Evolutionary conservation across 129 eudicot genomes (phyloP).

Genomic region (Lactuca sativa): DNA sequence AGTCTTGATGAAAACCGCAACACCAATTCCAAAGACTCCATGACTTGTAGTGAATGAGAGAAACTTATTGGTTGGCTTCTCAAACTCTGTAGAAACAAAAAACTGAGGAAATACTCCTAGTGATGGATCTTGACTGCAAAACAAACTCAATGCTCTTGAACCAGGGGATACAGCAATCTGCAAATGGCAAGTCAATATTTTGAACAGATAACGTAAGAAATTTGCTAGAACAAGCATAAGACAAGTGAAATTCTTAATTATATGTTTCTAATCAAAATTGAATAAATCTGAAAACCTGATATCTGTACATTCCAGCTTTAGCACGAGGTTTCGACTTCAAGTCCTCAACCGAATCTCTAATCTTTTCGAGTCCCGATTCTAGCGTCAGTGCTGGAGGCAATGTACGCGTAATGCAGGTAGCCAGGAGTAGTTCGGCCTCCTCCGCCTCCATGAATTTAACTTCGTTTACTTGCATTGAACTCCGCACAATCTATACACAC

Average conservation of each 20-base stretch:
- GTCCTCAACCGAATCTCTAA: slow-evolving; percentile 52
- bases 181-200: neutral
- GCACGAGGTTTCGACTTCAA: slow-evolving; percentile 54
- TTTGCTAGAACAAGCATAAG: neutral
- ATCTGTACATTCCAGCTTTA: slow-evolving; percentile 66
- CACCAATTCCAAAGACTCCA: slow-evolving; percentile 81
- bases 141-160: slow-evolving; percentile 78
- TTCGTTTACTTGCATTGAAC: slow-evolving; percentile 27
- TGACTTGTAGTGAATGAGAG: slow-evolving; percentile 41
- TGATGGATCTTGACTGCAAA: slow-evolving; percentile 68
- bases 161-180: slow-evolving; percentile 94
- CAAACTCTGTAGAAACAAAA: slow-evolving; percentile 60
- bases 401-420: slow-evolving; percentile 69
- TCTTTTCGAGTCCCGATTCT: slow-evolving; percentile 55
- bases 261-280: neutral
- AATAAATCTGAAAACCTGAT: slow-evolving; percentile 48
- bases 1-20: slow-evolving; percentile 52
- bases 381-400: slow-evolving; percentile 80
- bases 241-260: neutral
- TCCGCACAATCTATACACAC: slow-evolving; percentile 41
- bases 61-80: slow-evolving; percentile 43
- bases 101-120: slow-evolving; percentile 80
- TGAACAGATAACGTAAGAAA: neutral
- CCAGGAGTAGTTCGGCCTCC: slow-evolving; percentile 58
- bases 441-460: slow-evolving; percentile 41